Base-by-base conservation (phyloP, 2,329 filamentous ascomycete species). In the Sarocladium strictum region DNA sequence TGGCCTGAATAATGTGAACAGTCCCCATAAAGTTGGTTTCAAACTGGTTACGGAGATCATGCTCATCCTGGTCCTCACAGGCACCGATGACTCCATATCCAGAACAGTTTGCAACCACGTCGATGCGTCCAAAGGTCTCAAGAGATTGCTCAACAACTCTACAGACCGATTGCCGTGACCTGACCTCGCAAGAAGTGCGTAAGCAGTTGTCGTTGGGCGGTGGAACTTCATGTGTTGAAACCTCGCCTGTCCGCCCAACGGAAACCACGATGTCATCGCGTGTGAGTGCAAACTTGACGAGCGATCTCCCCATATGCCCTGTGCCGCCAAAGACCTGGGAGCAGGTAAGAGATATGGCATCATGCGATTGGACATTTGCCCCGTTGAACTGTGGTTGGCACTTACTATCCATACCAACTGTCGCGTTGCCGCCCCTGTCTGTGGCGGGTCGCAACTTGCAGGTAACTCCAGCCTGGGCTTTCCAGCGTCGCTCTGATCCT, bases 1-100 rank as follows among this genome's bases (percentile, higher is more conserved):
- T 92, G 19, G 89, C 76, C 68, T 97, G 91, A 56, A 97, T 87
- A 63, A 99, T 96, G 71, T 97, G 89, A 57, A 97, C 72, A 0
- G 91, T 95, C 54, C 94, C 94, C 78, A 96, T 93, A 70, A 97
- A 96, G 70, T 99, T 99, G 21, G 92, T 97, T 76, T 95, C 90
- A 72, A 97, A 97, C 70, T 97, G 94, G 64, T 96, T 93, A 56
- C 91, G 88, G 61, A 97, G 82, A 66, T 97, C 94, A 69, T 91
- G 86, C 67, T 96, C 90, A 69, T 97, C 91, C 73, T 97, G 94
- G 71, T 97, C 94, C 72, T 97, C 94, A 70, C 92, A 97, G 1
- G 93, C 86, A 26, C 90, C 93, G 62, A 97, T 96, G 54, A 99
- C 91, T 53, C 92, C 93, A 71, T 96, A 97, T 15, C 93, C 93